A percentile compares a stretch with the other conserved stretches of the same genome.
These are phyloP conservation scores for Jackrogersella minutella DNA, from an alignment of 495 filamentous ascomycete genomes.

Conservation along the genomic window DNA sequence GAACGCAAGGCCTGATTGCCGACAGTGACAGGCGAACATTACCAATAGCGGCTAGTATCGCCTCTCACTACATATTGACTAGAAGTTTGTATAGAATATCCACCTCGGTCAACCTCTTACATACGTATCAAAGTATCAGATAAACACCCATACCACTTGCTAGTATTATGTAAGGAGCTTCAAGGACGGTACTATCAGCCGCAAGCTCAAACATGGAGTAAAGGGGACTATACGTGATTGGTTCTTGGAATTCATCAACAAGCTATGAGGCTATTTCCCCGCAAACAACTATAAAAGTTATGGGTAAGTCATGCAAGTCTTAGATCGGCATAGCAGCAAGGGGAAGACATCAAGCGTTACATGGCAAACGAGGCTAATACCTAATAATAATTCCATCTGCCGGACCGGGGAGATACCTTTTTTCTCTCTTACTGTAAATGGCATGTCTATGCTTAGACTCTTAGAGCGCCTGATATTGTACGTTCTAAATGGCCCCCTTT, in stretches of 20 bases:
- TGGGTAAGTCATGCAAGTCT: constrained; percentile 28
- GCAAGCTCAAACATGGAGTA: constrained; percentile 30
- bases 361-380: constrained; percentile 31
- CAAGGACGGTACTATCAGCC: constrained; percentile 27
- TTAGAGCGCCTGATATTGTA: constrained; percentile 2
- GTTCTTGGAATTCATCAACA: constrained; percentile 15
- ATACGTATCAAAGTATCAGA: not conserved
- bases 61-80: too few relatives aligned
- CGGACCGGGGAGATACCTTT: not conserved
- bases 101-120: not conserved
- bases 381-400: constrained; percentile 29
- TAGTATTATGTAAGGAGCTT: not conserved
- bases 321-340: constrained; percentile 28
- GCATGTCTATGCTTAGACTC: constrained; percentile 8
- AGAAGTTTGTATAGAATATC: not conserved
- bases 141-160: not conserved
- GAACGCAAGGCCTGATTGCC: not conserved
- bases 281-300: constrained; percentile 34
- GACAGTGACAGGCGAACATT: not conserved
- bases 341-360: constrained; percentile 27
- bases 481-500: constrained; percentile 4
- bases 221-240: constrained; percentile 21
- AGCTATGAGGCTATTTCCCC: constrained; percentile 41
- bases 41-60: not conserved
- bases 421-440: not conserved